Percentiles rank a stretch among this genome's conserved stretches.
These are phyloP conservation scores for Termitomyces bulborhizus DNA, from an alignment of 768 basidiomycete species.

Conservation along the genomic window DNA sequence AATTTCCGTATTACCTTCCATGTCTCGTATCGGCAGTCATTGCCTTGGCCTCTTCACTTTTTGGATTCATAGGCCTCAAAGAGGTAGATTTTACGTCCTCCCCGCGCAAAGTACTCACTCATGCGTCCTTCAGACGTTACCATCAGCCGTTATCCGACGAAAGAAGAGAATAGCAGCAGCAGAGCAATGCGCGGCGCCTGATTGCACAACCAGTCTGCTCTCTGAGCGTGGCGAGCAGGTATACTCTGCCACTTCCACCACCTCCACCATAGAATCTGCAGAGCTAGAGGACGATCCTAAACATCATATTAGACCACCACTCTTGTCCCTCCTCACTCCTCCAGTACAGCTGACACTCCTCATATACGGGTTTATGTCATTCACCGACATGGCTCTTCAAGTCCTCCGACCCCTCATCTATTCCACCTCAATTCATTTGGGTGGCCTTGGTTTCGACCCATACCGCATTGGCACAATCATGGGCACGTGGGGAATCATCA, in stretches of 20 bases:
- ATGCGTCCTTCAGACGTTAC: conserved; percentile 22
- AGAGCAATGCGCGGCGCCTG: conserved; percentile 2
- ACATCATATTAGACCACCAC: conserved; percentile 11
- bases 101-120: not conserved
- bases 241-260: conserved; percentile 7
- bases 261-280: not conserved
- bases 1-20: conserved; percentile 30
- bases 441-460: conserved; percentile 64
- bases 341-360: conserved; percentile 24
- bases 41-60: conserved; percentile 12
- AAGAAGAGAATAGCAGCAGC: conserved; percentile 2
- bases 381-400: conserved; percentile 29
- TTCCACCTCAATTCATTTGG: conserved; percentile 53
- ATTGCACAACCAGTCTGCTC: conserved; percentile 13
- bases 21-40: conserved; percentile 17
- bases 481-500: conserved; percentile 44
- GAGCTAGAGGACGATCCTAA: conserved; percentile 1
- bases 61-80: conserved; percentile 20
- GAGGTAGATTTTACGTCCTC: conserved; percentile 15
- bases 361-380: conserved; percentile 29
- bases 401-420: conserved; percentile 37
- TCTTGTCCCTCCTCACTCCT: conserved; percentile 21
- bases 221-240: not conserved
- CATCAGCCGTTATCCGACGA: conserved; percentile 18
- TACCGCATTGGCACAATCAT: conserved; percentile 56